phyloP scores from a whole-genome alignment of 2,329 filamentous ascomycete genomes.

The Biscogniauxia sp. region DNA sequence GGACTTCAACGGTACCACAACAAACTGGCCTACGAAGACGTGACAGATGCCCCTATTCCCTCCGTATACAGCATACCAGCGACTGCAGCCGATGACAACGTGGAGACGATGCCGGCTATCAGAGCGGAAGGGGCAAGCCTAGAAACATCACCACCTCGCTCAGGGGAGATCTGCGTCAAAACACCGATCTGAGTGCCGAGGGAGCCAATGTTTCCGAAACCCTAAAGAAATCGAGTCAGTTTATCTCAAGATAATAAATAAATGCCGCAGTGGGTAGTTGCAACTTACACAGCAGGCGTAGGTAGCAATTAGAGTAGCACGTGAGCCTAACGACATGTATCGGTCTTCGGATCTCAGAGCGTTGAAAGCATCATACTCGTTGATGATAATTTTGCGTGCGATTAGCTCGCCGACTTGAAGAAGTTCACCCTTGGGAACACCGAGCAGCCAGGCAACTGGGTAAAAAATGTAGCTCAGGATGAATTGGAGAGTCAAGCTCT shows the following conservation, averaged over 20 bases:
- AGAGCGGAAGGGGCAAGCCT: constrained; percentile 74
- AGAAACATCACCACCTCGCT: constrained; percentile 71
- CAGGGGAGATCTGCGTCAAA: constrained; percentile 75
- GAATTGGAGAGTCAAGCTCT: constrained; percentile 65
- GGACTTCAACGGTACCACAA: too few species aligned
- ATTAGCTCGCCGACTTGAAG: constrained; percentile 76
- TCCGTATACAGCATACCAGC: constrained; percentile 63
- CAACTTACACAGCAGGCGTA: constrained; percentile 69
- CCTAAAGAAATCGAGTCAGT: constrained; percentile 33
- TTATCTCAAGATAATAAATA: constrained; percentile 5
- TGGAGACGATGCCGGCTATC: constrained; percentile 73
- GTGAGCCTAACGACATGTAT: constrained; percentile 61
- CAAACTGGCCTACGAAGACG: not conserved
- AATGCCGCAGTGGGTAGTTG: not conserved
- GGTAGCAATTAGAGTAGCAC: constrained; percentile 77
- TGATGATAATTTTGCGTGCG: constrained; percentile 80
- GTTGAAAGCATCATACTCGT: constrained; percentile 76
- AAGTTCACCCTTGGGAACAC: constrained; percentile 64
- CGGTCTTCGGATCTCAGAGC: constrained; percentile 48
- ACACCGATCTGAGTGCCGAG: constrained; percentile 90
- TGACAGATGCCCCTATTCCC: constrained; percentile 6
- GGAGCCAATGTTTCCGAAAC: constrained; percentile 82
- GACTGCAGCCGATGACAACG: constrained; percentile 73
- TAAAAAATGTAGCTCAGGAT: constrained; percentile 72
- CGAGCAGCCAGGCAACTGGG: constrained; percentile 68